Percentiles rank a stretch among this genome's conserved stretches.
These are phyloP conservation scores for Aspergillus unguis DNA, from an alignment of 2,329 filamentous ascomycete species.

Conservation along the genomic window DNA sequence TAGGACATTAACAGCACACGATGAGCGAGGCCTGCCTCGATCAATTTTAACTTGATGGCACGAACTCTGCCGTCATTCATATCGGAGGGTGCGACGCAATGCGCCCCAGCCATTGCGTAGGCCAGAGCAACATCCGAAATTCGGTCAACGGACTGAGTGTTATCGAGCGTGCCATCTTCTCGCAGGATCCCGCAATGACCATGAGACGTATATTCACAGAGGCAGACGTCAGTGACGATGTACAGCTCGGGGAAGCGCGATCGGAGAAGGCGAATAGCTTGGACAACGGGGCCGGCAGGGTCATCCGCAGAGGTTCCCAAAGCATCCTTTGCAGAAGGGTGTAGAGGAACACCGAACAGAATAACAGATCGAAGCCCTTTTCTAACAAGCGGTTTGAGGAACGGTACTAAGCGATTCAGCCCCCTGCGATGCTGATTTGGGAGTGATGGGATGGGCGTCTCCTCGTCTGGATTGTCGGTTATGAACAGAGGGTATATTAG, in stretches of 20 bases:
- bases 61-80: slow-evolving; percentile 99
- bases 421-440: slow-evolving; percentile 88
- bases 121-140: slow-evolving; percentile 97
- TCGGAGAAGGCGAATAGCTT: slow-evolving; percentile 77
- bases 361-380: slow-evolving; percentile 93
- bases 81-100: slow-evolving; percentile 94
- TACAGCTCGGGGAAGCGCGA: slow-evolving; percentile 85
- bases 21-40: slow-evolving; percentile 90
- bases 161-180: slow-evolving; percentile 90
- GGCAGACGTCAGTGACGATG: slow-evolving; percentile 87
- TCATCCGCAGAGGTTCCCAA: slow-evolving; percentile 91
- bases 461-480: slow-evolving; percentile 89
- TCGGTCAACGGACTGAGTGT: slow-evolving; percentile 85
- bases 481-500: slow-evolving; percentile 97
- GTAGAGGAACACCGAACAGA: slow-evolving; percentile 88
- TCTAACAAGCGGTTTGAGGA: slow-evolving; percentile 78
- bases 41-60: slow-evolving; percentile 96
- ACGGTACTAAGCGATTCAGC: slow-evolving; percentile 78
- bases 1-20: slow-evolving; percentile 94
- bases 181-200: slow-evolving; percentile 95
- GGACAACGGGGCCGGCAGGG: slow-evolving; percentile 86
- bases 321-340: slow-evolving; percentile 77
- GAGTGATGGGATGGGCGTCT: slow-evolving; percentile 82
- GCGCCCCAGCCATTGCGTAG: slow-evolving; percentile 91
- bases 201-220: slow-evolving; percentile 98